Base-by-base conservation (phyloP, 2,329 filamentous ascomycete species). In the Scedosporium aurantiacum region DNA sequence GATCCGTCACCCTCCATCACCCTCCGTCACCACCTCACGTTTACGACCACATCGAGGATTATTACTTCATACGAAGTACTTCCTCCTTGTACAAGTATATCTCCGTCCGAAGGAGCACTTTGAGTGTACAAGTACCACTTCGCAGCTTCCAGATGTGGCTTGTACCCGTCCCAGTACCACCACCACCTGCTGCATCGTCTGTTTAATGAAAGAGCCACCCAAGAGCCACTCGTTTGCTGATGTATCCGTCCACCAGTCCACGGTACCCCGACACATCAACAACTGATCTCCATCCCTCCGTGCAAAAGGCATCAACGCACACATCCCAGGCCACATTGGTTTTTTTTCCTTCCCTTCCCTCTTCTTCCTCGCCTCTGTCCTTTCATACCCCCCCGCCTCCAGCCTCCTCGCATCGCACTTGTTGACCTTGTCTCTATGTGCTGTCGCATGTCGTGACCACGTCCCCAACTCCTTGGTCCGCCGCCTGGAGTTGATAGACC, bases 1-100 rank as follows among this genome's bases (percentile, higher is more conserved):
- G 32, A 37, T 57, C 54, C 54, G 54, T 57, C 54, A 37, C 54
- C 54, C n/a, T n/a, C n/a, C n/a, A n/a, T n/a, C n/a, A n/a, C n/a
- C n/a, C n/a, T 57, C 54, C 54, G 54, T 57, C 54, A 37, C 54
- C 54, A 40, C n/a, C 54, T 57, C n/a, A 16, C 21, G 6, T 57
- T 57, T 57, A 40, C 54, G 28, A 57, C 23, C 12, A 27, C 18
- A 54, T 54, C 18, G 50, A 54, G 23, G 23, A 14, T 27, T 41
- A 41, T 41, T 12, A n/a, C 43, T 21, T 23, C 50, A n/a, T n/a
- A n/a, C n/a, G n/a, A n/a, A n/a, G 50, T 54, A 8, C n/a, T 25
- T 21, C 47, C 2, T 21, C 21, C 47, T 52, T 21, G 43, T 47
- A 41, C 37, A 41, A 16, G 6, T 41, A 47, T 21, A 7, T 47